A percentile compares a stretch with the other conserved stretches of the same genome.
Conservation (phyloP, 192 early-diverging fungal genomes). For the Dissophora ornata region DNA sequence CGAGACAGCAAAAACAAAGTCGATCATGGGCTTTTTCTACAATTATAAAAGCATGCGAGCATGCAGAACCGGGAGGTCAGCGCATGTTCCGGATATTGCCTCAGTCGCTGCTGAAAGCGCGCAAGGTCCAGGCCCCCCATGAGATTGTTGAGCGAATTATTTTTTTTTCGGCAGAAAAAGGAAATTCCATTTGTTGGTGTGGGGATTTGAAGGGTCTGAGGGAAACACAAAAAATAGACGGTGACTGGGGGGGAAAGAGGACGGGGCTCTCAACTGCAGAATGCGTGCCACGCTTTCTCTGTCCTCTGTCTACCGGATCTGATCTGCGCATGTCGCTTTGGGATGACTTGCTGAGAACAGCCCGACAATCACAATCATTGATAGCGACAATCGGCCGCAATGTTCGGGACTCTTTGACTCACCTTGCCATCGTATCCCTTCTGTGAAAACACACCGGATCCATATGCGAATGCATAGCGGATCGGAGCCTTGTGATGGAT, state of each 20-base stretch:
- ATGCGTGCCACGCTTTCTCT: background rate
- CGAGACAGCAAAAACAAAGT: constrained; percentile 95
- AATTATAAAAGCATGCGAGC: background rate
- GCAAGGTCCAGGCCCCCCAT: no score
- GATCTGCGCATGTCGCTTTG: no score
- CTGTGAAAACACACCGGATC: constrained; percentile 94
- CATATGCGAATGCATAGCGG: constrained; percentile 93
- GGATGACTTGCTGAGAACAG: no score
- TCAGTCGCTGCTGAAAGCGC: no score
- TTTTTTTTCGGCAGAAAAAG: constrained; percentile 11
- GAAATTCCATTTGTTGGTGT: background rate
- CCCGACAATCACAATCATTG: no score
- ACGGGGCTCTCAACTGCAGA: constrained; percentile 8
- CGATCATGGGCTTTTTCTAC: constrained; percentile 86
- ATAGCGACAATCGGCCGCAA: background rate
- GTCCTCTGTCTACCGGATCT: background rate
- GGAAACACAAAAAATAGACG: no score
- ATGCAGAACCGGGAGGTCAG: no score
- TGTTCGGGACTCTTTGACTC: no score
- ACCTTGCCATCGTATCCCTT: constrained; percentile 77
- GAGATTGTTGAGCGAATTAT: no score
- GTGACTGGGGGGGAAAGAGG: no score
- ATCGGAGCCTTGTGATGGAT: constrained; percentile 65
- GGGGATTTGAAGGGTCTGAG: background rate
- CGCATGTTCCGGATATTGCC: no score